Conservation (phyloP, 495 filamentous ascomycete genomes). For the Viridothelium virens region DNA sequence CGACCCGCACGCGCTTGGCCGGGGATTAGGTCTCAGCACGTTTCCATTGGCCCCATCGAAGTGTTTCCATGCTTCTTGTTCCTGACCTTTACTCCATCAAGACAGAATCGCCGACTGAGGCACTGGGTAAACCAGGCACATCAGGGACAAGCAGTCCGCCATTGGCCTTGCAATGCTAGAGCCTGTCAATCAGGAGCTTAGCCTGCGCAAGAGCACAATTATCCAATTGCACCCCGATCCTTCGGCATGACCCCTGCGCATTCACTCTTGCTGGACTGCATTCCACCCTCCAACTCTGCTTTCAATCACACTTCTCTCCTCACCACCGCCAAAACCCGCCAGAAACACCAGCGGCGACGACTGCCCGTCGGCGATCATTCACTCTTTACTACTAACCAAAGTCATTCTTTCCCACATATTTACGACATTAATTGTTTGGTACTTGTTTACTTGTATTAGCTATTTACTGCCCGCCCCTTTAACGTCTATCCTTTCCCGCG, state of each 20-base stretch:
- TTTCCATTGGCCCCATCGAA: not conserved
- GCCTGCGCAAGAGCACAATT: not conserved
- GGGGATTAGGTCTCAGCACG: not conserved
- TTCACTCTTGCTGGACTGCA: conserved; percentile 2
- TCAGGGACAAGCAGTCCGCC: not conserved
- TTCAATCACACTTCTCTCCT: conserved; percentile 3
- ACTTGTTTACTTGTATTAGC: not conserved
- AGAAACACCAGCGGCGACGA: not conserved
- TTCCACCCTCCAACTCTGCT: not conserved
- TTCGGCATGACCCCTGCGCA: not conserved
- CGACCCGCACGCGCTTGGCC: conserved; percentile 11
- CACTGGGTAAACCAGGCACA: not conserved
- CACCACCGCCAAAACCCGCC: not conserved
- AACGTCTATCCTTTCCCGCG: conserved; percentile 10
- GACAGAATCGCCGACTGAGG: not conserved
- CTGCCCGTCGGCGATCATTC: conserved; percentile 1
- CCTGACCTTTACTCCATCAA: not conserved
- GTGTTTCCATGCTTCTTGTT: conserved; percentile 1
- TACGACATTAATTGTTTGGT: not conserved
- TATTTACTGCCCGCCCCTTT: not conserved
- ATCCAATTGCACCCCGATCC: conserved; percentile 1
- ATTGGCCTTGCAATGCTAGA: not conserved
- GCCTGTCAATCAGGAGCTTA: conserved; percentile 9
- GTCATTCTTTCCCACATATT: conserved; percentile 25
- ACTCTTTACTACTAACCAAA: conserved; percentile 18